A percentile compares a stretch with the other conserved stretches of the same genome.
phyloP scores from a whole-genome alignment of 441 rosid genomes.

The Arabidopsis hybrid region DNA sequence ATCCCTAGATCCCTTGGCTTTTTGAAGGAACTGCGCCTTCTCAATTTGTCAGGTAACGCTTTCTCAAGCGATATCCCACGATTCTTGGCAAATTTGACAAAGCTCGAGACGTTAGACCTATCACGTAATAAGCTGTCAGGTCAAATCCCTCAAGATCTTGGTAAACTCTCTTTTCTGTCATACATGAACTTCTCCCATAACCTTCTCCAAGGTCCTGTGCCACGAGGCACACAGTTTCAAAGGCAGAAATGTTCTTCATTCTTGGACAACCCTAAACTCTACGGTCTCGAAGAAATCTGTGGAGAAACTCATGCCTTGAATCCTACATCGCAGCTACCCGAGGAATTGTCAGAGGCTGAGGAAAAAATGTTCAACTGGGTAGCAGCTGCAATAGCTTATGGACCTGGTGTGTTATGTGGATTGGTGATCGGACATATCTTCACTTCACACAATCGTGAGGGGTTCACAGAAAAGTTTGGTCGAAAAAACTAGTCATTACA shows the following conservation, averaged over 20 bases:
- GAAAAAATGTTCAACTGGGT: too few species aligned
- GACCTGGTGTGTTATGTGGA: too few species aligned
- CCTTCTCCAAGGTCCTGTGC: slow-evolving; percentile 16
- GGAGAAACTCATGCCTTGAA: neutral
- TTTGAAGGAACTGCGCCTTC: slow-evolving; percentile 1
- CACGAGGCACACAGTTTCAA: slow-evolving; percentile 33
- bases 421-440: too few species aligned
- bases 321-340: neutral
- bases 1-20: slow-evolving; percentile 5
- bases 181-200: slow-evolving; percentile 40
- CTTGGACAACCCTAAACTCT: slow-evolving; percentile 12
- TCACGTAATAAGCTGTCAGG: slow-evolving; percentile 6
- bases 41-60: slow-evolving; percentile 2
- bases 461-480: too few species aligned
- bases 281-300: slow-evolving; percentile 14
- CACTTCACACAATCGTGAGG: too few species aligned
- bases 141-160: slow-evolving; percentile 26
- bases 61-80: slow-evolving; percentile 23
- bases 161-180: neutral
- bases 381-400: too few species aligned
- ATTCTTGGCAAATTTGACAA: neutral
- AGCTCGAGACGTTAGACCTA: slow-evolving; percentile 7
- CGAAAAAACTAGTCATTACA: too few species aligned
- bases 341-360: neutral
- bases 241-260: slow-evolving; percentile 13